phyloP scores from a whole-genome alignment of 352 stramenopile species.

The Plasmopara viticola region DNA sequence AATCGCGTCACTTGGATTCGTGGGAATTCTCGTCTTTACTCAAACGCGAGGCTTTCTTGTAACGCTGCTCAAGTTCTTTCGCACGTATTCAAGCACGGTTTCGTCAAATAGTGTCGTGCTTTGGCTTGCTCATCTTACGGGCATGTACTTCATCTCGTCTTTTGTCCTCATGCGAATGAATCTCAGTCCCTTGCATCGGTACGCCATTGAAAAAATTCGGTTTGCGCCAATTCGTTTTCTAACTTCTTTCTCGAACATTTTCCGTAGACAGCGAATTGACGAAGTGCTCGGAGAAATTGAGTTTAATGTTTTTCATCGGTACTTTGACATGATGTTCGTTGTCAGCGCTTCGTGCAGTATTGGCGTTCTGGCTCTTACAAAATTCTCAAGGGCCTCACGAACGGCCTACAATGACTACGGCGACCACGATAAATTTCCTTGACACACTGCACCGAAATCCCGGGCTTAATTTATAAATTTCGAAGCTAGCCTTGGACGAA shows the following conservation, averaged over 20 bases:
- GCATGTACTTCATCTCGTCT: slow-evolving; percentile 85
- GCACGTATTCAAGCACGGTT: slow-evolving; percentile 71
- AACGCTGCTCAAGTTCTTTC: slow-evolving; percentile 74
- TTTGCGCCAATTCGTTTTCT: slow-evolving; percentile 4
- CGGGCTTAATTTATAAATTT: slow-evolving; percentile 15
- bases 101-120: slow-evolving; percentile 81
- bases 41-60: slow-evolving; percentile 78
- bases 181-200: slow-evolving; percentile 61
- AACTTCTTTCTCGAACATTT: slow-evolving; percentile 3
- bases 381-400: slow-evolving; percentile 75
- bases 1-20: slow-evolving; percentile 65
- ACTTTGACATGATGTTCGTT: slow-evolving; percentile 84
- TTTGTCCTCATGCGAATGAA: slow-evolving; percentile 88
- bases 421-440: slow-evolving; percentile 74
- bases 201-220: slow-evolving; percentile 4
- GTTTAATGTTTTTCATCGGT: slow-evolving; percentile 80
- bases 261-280: slow-evolving; percentile 62
- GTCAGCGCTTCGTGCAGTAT: slow-evolving; percentile 65
- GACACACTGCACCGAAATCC: slow-evolving; percentile 4
- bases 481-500: slow-evolving; percentile 56
- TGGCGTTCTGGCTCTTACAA: slow-evolving; percentile 48
- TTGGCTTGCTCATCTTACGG: slow-evolving; percentile 79
- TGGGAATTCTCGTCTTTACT: slow-evolving; percentile 79
- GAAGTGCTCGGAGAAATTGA: slow-evolving; percentile 78
- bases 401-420: slow-evolving; percentile 69